Evolutionary conservation across 441 rosid species (phyloP), one percentile per base, ranked within the genome.

Genomic region (Arabidopsis lyrata): DNA sequence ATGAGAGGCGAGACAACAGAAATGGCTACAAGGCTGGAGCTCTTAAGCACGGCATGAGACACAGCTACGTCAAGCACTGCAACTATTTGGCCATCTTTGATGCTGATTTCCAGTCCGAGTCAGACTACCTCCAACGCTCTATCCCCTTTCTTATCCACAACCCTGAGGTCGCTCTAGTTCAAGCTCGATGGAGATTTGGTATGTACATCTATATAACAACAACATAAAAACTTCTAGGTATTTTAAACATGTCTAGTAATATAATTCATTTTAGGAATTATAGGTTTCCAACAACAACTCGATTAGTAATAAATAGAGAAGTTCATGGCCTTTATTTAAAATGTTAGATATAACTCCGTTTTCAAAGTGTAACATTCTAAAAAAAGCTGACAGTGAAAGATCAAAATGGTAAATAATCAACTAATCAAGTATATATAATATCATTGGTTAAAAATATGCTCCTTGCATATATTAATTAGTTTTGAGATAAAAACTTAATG

Each of bases 81-180:
- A 78, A 85, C 66, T 82, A 70, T 10, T 81, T 87, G 0, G 81
- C 87, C 29, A 83, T 88, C 54, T 88, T 88, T 29, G n/a, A 88
- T 71, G 93, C 93, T 0, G 93, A 88, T 77, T 88, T 88, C 70
- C 87, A 85, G 55, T 91, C 93, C 2, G 87, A 88, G 42, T 86
- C 93, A 0, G 87, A 88, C 62, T 88, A 76, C 65, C 87, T 88
- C 3, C 56, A 66, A 79, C 90, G 87, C 3, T 50, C 87, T 61
- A 52, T 88, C 15, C 93, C 93, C 0, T 88, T 83, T 64, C 85
- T 88, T 1, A 74, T 81, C 5, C 85, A 86, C 62, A 88, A 88
- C 75, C 85, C 86, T 0, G 79, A 88, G 31, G 66, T 88, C 36
- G 90, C 76, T 55, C 93, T 88, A 3, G 89, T 86, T 53, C 90